Evolutionary conservation across 2,329 filamentous ascomycete genomes (phyloP).

Genomic region (Raffaelea albimanens): DNA sequence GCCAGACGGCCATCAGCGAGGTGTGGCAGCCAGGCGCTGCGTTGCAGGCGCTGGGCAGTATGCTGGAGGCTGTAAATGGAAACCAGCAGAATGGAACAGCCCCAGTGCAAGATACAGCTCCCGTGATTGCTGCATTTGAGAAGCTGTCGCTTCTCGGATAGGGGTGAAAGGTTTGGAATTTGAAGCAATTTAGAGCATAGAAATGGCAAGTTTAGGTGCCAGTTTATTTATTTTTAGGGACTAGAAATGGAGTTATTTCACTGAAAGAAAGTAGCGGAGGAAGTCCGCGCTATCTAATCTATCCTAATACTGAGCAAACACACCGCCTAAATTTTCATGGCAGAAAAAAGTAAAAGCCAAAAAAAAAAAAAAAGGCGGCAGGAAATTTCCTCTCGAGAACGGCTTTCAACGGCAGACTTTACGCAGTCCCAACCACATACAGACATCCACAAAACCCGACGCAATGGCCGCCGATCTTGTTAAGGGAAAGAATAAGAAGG

Average conservation of each 20-base stretch:
- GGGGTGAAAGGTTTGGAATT: too few relatives aligned
- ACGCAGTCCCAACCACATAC: too few relatives aligned
- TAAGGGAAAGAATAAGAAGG: background rate
- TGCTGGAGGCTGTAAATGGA: slow-evolving; percentile 12
- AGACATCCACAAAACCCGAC: background rate
- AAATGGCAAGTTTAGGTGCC: too few relatives aligned
- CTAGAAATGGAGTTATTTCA: background rate
- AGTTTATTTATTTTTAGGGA: background rate
- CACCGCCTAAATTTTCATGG: slow-evolving; percentile 10
- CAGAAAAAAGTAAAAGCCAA: slow-evolving; percentile 9
- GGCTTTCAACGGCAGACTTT: background rate
- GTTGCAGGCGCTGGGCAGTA: slow-evolving; percentile 14
- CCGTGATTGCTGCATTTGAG: slow-evolving; percentile 37
- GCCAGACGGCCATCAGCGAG: slow-evolving; percentile 55
- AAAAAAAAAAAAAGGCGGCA: slow-evolving; percentile 1
- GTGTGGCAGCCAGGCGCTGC: slow-evolving; percentile 41
- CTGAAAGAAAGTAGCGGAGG: background rate
- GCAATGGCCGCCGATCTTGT: background rate
- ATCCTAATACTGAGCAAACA: background rate
- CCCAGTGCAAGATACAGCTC: slow-evolving; percentile 27
- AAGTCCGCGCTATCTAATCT: too few relatives aligned
- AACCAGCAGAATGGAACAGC: background rate
- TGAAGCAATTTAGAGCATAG: too few relatives aligned
- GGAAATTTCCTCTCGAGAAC: slow-evolving; percentile 5
- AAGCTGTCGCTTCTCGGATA: slow-evolving; percentile 41